Conservation (phyloP, 805 yeast genomes). For the Yarrowia sp. region DNA sequence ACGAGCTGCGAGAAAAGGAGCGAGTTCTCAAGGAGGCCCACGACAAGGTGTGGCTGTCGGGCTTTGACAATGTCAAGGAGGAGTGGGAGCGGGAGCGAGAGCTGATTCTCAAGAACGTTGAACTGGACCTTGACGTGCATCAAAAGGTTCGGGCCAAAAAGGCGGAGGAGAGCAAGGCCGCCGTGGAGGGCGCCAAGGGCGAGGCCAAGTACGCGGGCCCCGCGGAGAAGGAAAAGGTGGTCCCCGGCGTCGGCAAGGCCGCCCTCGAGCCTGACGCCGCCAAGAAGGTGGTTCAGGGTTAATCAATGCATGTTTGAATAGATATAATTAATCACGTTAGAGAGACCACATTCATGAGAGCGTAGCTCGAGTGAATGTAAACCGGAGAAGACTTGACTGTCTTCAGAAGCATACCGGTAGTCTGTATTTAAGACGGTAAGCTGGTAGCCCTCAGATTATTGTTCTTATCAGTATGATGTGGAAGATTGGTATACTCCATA, state of each 20-base stretch:
- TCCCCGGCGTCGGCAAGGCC: conserved; percentile 14
- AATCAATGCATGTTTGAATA: conserved; percentile 42
- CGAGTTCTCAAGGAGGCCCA: conserved; percentile 49
- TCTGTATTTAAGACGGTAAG: too few relatives aligned
- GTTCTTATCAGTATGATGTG: too few relatives aligned
- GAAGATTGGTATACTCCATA: too few relatives aligned
- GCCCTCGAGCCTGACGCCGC: conserved; percentile 36
- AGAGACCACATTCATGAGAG: background rate
- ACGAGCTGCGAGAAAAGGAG: conserved; percentile 51
- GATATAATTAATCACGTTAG: conserved; percentile 18
- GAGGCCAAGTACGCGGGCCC: conserved; percentile 5
- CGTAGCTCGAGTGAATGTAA: too few relatives aligned
- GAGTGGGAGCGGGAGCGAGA: conserved; percentile 77
- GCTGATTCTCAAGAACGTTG: conserved; percentile 78
- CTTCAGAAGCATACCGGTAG: too few relatives aligned
- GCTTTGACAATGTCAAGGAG: conserved; percentile 75
- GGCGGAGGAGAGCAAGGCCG: conserved; percentile 41
- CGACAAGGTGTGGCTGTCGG: conserved; percentile 66
- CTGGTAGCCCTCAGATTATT: too few relatives aligned
- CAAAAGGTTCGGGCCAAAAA: conserved; percentile 41
- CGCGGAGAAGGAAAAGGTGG: conserved; percentile 20
- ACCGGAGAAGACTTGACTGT: too few relatives aligned
- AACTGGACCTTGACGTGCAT: conserved; percentile 46
- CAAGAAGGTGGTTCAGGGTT: conserved; percentile 44
- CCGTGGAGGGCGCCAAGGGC: conserved; percentile 32